These are phyloP conservation scores for Carallia pectinifolia DNA, from an alignment of 345 rosid genomes.

Conservation along the genomic window DNA sequence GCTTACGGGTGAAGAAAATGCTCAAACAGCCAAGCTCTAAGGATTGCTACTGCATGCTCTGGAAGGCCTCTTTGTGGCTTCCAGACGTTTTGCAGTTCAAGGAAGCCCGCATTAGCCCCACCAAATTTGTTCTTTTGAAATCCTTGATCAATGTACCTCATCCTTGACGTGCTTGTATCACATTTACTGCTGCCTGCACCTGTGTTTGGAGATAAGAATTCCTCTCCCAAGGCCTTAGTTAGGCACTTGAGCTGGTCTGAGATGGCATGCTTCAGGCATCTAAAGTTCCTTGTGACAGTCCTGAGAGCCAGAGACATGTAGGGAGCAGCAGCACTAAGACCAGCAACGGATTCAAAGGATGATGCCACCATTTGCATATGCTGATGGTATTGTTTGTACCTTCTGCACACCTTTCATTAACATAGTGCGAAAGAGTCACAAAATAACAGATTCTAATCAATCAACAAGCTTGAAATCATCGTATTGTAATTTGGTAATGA, in stretches of 20 bases:
- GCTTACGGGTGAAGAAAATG: constrained; percentile 80
- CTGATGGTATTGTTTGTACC: constrained; percentile 55
- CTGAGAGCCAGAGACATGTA: constrained; percentile 47
- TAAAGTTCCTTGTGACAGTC: constrained; percentile 43
- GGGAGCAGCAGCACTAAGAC: constrained; percentile 55
- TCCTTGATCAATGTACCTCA: constrained; percentile 28
- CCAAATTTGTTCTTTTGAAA: constrained; percentile 34
- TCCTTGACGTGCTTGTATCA: constrained; percentile 22
- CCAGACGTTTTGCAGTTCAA: constrained; percentile 54
- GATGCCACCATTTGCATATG: constrained; percentile 71
- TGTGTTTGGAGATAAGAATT: constrained; percentile 21
- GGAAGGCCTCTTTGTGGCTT: constrained; percentile 72
- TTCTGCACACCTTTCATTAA: constrained; percentile 44
- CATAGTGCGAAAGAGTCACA: constrained; percentile 10
- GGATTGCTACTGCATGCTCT: constrained; percentile 56
- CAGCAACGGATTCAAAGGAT: constrained; percentile 59
- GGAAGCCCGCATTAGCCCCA: constrained; percentile 38
- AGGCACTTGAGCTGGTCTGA: constrained; percentile 41
- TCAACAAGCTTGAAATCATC: neutral
- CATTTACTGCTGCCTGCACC: constrained; percentile 30
- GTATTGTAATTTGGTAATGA: neutral
- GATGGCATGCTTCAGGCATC: constrained; percentile 43
- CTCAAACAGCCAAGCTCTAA: constrained; percentile 65
- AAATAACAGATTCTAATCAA: neutral
- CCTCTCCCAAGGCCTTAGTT: constrained; percentile 39